Base-by-base conservation (phyloP, 164 flowering plant species). In the Euptelea pleiosperma region DNA sequence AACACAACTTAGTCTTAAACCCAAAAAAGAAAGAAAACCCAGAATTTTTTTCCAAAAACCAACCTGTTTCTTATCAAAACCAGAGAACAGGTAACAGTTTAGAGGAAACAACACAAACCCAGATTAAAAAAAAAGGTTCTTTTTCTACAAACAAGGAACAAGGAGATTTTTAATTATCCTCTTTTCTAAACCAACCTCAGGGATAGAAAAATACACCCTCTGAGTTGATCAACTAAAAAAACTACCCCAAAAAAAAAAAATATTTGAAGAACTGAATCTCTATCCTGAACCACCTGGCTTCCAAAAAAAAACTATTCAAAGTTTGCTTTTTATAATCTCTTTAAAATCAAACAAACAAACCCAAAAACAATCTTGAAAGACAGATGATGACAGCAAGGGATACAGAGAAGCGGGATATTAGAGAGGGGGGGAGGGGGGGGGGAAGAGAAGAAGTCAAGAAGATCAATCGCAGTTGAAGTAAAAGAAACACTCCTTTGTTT, bases 321-420 rank as follows among this genome's bases (percentile, higher is more conserved):
- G 74, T 70, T 73, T 71, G 76, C 73, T 72, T 76, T 57, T 62
- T n/a, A n/a, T n/a, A n/a, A n/a, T n/a, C n/a, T n/a, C n/a, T n/a
- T n/a, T n/a, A n/a, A n/a, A n/a, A n/a, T n/a, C 24, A 52, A 29
- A 58, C 65, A 69, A 58, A 57, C 57, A 65, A 61, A 62, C 70
- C 58, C 67, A 49, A 57, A 70, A 66, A 9, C 6, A 63, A 26
- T 28, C 14, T 42, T 62, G 67, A 72, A 76, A 82, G 77, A 76
- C 82, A 78, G 82, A 75, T 52, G 77, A 75, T 48, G 70, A 81
- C 82, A 85, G 92, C 83, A 85, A 69, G 85, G 92, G 85, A 79
- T 73, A 67, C 74, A 76, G 64, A 81, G 91, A 79, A 82, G 80
- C 76, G 83, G 88, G 81, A 43, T 39, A 55, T 8, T 52, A 34